phyloP scores from a whole-genome alignment of 345 rosid genomes.

The Zanthoxylum bungeanum region DNA sequence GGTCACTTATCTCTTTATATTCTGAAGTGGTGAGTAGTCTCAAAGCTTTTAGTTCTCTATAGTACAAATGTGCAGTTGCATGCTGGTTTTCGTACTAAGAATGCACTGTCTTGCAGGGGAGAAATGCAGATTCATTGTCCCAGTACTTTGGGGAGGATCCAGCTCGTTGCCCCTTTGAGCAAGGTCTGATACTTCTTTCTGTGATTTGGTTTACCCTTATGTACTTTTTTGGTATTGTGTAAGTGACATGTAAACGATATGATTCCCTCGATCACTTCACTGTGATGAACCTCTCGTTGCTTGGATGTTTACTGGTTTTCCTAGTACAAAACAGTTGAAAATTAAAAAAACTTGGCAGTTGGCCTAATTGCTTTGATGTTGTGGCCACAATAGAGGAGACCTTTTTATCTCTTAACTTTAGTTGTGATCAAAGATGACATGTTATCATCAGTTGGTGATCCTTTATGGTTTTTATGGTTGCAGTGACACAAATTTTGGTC shows the following conservation, averaged over 20 bases:
- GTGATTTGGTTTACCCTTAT: too few relatives aligned
- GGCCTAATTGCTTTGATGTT: conserved; percentile 2
- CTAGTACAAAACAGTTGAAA: neutral
- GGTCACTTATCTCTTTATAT: conserved; percentile 70
- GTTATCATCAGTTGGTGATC: neutral
- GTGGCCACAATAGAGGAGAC: neutral
- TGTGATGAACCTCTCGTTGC: neutral
- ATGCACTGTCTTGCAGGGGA: conserved; percentile 58
- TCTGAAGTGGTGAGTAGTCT: conserved; percentile 86
- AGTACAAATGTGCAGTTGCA: neutral
- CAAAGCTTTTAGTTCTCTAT: conserved; percentile 1
- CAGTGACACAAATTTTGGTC: conserved; percentile 84
- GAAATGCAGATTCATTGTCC: conserved; percentile 91
- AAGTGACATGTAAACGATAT: neutral
- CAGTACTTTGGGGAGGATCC: conserved; percentile 99
- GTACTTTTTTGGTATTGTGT: too few relatives aligned
- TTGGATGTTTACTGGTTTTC: neutral
- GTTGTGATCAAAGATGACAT: neutral
- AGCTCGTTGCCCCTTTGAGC: conserved; percentile 94
- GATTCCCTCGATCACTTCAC: neutral
- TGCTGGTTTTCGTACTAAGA: conserved; percentile 18
- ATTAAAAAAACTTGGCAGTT: neutral
- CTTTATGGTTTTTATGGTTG: conserved; percentile 19
- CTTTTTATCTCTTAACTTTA: neutral
- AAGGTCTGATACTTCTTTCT: conserved; percentile 58